Percentiles rank a stretch among this genome's conserved stretches.
These are phyloP conservation scores for Aspergillus carbonarius DNA, from an alignment of 2,329 filamentous ascomycete species.

Conservation along the genomic window DNA sequence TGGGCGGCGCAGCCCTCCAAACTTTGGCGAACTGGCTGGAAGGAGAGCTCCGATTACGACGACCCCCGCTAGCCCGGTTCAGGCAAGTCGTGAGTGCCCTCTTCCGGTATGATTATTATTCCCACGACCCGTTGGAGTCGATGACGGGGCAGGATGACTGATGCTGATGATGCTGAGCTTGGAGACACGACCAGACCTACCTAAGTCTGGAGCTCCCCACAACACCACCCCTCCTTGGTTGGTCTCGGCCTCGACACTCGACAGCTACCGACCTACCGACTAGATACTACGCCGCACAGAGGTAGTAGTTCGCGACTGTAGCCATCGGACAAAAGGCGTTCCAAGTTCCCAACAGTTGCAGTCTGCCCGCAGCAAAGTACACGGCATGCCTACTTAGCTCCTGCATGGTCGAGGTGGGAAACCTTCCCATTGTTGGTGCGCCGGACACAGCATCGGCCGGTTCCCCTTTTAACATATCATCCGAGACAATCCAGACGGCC, in stretches of 20 bases:
- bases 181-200: background rate
- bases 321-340: slow-evolving; percentile 4
- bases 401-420: background rate
- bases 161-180: background rate
- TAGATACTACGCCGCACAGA: background rate
- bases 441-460: background rate
- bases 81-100: slow-evolving; percentile 3
- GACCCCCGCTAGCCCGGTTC: slow-evolving; percentile 14
- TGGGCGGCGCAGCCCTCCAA: background rate
- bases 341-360: background rate
- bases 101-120: background rate
- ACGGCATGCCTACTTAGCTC: background rate
- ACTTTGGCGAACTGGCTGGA: background rate
- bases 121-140: background rate
- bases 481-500: slow-evolving; percentile 3
- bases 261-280: background rate
- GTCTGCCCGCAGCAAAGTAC: slow-evolving; percentile 1
- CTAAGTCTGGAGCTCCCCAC: slow-evolving; percentile 5
- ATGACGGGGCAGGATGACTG: too few relatives aligned
- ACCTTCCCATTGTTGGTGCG: background rate
- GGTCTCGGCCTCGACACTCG: background rate
- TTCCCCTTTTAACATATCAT: slow-evolving; percentile 1
- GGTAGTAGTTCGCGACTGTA: background rate
- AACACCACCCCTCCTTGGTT: background rate
- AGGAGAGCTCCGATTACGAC: slow-evolving; percentile 17